Conservation (phyloP, 2,329 filamentous ascomycete genomes). For the Beauveria varroae region DNA sequence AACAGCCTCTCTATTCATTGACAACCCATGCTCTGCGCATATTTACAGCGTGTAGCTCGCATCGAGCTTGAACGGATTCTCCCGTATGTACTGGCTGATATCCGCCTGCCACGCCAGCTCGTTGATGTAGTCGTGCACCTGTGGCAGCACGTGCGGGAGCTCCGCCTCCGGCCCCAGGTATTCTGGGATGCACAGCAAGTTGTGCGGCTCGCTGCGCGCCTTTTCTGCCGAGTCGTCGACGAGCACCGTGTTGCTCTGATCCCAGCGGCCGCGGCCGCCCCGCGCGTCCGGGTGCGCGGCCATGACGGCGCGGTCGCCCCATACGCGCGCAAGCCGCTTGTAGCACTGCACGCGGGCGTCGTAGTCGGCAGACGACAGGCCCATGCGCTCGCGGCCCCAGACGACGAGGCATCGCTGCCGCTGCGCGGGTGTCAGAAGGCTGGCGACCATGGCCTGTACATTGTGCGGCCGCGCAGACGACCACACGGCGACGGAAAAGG, state of each 20-base stretch:
- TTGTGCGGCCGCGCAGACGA: slow-evolving; percentile 74
- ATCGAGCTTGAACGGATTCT: slow-evolving; percentile 39
- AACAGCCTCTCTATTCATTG: not conserved
- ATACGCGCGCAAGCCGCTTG: slow-evolving; percentile 71
- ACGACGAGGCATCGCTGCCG: slow-evolving; percentile 52
- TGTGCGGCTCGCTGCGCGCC: slow-evolving; percentile 73
- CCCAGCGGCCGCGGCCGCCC: slow-evolving; percentile 46
- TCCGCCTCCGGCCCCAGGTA: slow-evolving; percentile 48
- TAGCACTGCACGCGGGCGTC: slow-evolving; percentile 72
- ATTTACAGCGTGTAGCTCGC: slow-evolving; percentile 17
- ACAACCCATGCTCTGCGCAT: not conserved
- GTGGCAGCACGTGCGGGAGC: slow-evolving; percentile 39
- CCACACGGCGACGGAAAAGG: slow-evolving; percentile 82
- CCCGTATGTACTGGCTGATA: slow-evolving; percentile 54
- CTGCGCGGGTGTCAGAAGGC: slow-evolving; percentile 53
- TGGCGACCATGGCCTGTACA: slow-evolving; percentile 58
- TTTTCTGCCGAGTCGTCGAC: slow-evolving; percentile 83
- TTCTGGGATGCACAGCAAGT: slow-evolving; percentile 73
- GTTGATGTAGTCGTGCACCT: slow-evolving; percentile 57
- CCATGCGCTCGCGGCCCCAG: slow-evolving; percentile 74
- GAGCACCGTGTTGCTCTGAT: slow-evolving; percentile 79
- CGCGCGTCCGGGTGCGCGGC: slow-evolving; percentile 36
- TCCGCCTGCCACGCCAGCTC: slow-evolving; percentile 45
- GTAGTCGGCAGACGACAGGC: slow-evolving; percentile 59
- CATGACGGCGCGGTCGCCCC: slow-evolving; percentile 45